Percentiles rank a stretch among this genome's conserved stretches.
Conservation (phyloP, 2,329 filamentous ascomycete genomes). For the Helicocarpus griseus region DNA sequence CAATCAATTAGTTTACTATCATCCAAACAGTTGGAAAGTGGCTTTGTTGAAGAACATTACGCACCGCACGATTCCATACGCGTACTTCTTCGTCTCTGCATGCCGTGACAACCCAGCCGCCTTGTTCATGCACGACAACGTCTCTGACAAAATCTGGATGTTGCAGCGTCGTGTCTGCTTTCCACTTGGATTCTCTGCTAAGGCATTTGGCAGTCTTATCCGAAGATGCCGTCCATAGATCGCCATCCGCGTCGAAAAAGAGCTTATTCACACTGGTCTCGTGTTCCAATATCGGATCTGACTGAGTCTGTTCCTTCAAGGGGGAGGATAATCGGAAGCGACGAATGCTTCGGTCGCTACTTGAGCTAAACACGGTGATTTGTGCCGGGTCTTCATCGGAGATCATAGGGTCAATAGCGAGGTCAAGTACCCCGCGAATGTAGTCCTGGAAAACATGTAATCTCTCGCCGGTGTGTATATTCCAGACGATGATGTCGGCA, state of each 20-base stretch:
- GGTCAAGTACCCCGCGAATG: constrained; percentile 65
- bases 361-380: constrained; percentile 63
- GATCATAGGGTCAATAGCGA: constrained; percentile 62
- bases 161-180: constrained; percentile 58
- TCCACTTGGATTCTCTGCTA: constrained; percentile 57
- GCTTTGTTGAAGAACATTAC: constrained; percentile 15
- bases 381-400: constrained; percentile 31
- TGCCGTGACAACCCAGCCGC: constrained; percentile 73
- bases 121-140: constrained; percentile 58
- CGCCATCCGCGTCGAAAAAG: constrained; percentile 59
- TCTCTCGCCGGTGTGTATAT: constrained; percentile 55
- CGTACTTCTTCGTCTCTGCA: constrained; percentile 87
- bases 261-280: constrained; percentile 85
- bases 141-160: constrained; percentile 90
- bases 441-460: constrained; percentile 72
- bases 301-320: constrained; percentile 43
- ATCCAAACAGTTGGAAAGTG: background rate
- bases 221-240: constrained; percentile 87
- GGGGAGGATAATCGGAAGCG: constrained; percentile 41
- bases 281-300: constrained; percentile 61
- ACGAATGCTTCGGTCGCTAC: constrained; percentile 69
- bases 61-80: constrained; percentile 63
- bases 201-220: constrained; percentile 83
- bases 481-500: constrained; percentile 76
- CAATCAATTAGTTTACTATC: constrained; percentile 19